Base-by-base conservation (phyloP, 2,329 filamentous ascomycete genomes). In the Nigrograna mackinnonii region DNA sequence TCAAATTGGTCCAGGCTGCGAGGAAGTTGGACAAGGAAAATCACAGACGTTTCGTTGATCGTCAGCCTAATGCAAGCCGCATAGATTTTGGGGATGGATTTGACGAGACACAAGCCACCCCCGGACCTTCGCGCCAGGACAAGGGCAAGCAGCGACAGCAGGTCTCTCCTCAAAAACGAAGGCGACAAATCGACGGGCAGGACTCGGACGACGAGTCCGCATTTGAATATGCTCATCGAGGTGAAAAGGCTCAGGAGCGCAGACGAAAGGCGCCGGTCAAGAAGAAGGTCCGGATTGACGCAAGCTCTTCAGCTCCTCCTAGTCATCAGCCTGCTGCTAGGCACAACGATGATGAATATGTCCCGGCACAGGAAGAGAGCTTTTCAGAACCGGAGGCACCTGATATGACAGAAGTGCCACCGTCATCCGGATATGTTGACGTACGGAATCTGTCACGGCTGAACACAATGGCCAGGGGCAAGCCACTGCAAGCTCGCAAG, bases 141-240 rank as follows among this genome's bases (percentile, higher is more conserved):
- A 2, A 54, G 41, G 49, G 49, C 32, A 67, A 62, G 41, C 50
- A 67, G 53, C 54, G 59, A 39, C 43, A 54, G 17, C 50, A 52
- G 5, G 43, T 51, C 13, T 51, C 47, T n/a, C 42, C 66, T 22
- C 11, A 13, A 17, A 9, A 12, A 40, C 49, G 54, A 47, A 60
- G 61, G 45, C 47, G 58, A 36, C 33, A 52, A 44, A 42, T 58
- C 59, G 64, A 61, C 9, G 52, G 57, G 2, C 61, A 66, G 4
- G 54, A 57, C 6, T 52, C 48, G 3, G 68, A 64, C 6, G 60
- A 68, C 20, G 72, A 75, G 6, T 70, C 73, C 33, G 74, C 66
- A 2, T 79, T 78, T 43, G 69, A 76, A 28, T 58, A 58, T 3
- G 64, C 70, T 37, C 55, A 55, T 5, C 70, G 72, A 11, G 55